Base-by-base conservation (phyloP, 257 asterid genomes). In the Parsonsia alboflavescens region DNA sequence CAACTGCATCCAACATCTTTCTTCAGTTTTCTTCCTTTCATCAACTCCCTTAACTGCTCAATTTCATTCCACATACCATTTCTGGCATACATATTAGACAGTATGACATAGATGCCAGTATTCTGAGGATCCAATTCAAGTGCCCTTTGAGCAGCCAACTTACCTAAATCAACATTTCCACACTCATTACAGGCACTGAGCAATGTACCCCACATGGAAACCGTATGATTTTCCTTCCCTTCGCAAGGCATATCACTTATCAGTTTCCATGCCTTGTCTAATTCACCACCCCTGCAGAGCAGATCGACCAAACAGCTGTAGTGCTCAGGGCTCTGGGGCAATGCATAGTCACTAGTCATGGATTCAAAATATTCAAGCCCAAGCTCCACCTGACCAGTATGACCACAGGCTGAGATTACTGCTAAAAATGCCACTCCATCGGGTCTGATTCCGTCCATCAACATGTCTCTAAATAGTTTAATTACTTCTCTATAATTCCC, bases 151-250 rank as follows among this genome's bases (percentile, higher is more conserved):
- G 95, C 97, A 65, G 92, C 97, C 80, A 89, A 49, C 84, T 81
- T 89, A 12, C 93, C 97, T 79, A 90, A 69, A 21, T 75, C 84
- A 28, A 90, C 83, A 82, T 92, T 85, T 68, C 96, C 99, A 80
- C 80, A 75, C 69, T 94, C 96, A 50, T 59, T 83, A 82, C 97
- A 89, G 3, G 97, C 96, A 68, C 82, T 86, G 46, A 91, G 95
- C 85, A 94, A 78, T 10, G 98, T 78, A 19, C 95, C 97, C 97
- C 98, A 94, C 92, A 87, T 76, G 49, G 97, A 81, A 30, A 89
- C 75, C 21, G 86, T 62, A 24, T 58, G 73, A 6, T 71, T 62
- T 75, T 42, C 74, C 8, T 69, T 81, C 21, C 39, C 89, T 65
- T 36, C 52, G 46, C 22, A 33, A 39, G 90, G 85, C 80, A 89